Percentiles rank a stretch among this genome's conserved stretches.
Evolutionary conservation across 1,284 basidiomycete genomes (phyloP).

Genomic region (Sanghuangporus sanghuang): DNA sequence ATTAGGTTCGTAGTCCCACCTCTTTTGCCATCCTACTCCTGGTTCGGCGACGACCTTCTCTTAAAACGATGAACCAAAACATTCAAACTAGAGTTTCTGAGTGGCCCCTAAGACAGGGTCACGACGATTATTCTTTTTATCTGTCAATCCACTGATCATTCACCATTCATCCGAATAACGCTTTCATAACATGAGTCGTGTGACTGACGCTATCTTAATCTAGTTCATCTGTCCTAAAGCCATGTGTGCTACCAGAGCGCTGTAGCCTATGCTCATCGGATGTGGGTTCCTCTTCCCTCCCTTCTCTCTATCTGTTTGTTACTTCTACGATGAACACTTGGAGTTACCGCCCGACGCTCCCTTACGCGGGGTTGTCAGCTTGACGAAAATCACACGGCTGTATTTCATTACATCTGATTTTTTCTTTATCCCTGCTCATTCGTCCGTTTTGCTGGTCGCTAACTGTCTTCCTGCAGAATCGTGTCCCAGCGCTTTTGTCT

Average conservation of each 20-base stretch:
- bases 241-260: too few relatives aligned
- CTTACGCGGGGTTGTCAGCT: conserved; percentile 26
- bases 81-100: conserved; percentile 91
- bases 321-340: conserved; percentile 48
- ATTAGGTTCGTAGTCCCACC: conserved; percentile 15
- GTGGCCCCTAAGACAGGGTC: conserved; percentile 36
- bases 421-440: neutral
- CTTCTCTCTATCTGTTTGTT: conserved; percentile 6
- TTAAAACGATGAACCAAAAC: conserved; percentile 48
- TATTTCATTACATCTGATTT: conserved; percentile 52
- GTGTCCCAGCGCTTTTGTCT: neutral
- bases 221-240: too few relatives aligned
- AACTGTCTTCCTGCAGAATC: neutral
- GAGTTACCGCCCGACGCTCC: conserved; percentile 74
- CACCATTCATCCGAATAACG: neutral
- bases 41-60: conserved; percentile 18
- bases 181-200: neutral
- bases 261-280: too few relatives aligned
- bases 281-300: neutral
- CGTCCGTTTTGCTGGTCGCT: neutral
- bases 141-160: conserved; percentile 60
- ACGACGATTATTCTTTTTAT: conserved; percentile 59
- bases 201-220: neutral
- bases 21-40: neutral
- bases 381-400: conserved; percentile 77